A percentile compares a stretch with the other conserved stretches of the same genome.
These are phyloP conservation scores for Populus deltoides DNA, from an alignment of 345 rosid genomes.

Conservation along the genomic window DNA sequence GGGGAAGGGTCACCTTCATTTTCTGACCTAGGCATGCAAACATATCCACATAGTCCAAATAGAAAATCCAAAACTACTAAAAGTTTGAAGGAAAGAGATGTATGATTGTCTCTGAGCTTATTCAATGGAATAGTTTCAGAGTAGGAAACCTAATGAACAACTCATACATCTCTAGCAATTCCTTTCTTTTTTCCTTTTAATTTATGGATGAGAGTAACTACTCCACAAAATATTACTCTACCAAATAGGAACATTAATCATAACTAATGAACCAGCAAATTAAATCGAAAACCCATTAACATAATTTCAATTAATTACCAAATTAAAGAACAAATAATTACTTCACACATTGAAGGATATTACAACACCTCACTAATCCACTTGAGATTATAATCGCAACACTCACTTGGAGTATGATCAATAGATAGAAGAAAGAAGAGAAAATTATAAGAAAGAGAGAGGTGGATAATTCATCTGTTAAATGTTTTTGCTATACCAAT, in stretches of 20 bases:
- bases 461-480: background rate
- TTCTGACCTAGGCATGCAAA: slow-evolving; percentile 30
- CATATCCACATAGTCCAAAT: slow-evolving; percentile 45
- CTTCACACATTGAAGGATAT: slow-evolving; percentile 12
- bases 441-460: background rate
- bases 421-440: background rate
- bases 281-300: background rate
- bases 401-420: slow-evolving; percentile 15
- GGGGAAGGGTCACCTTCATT: slow-evolving; percentile 21
- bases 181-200: background rate
- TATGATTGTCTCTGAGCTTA: slow-evolving; percentile 21
- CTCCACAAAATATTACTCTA: background rate
- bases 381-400: slow-evolving; percentile 13
- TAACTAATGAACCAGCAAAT: background rate
- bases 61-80: slow-evolving; percentile 44
- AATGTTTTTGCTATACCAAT: slow-evolving; percentile 4
- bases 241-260: too few relatives aligned
- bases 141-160: background rate
- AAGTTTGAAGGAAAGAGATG: slow-evolving; percentile 19
- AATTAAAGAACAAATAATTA: slow-evolving; percentile 26
- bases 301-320: slow-evolving; percentile 18
- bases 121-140: slow-evolving; percentile 40
- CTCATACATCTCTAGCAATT: background rate
- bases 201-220: background rate
- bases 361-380: slow-evolving; percentile 4